These are phyloP conservation scores for Hyphopichia buzzinii DNA, from an alignment of 1,139 yeast species.

Conservation along the genomic window DNA sequence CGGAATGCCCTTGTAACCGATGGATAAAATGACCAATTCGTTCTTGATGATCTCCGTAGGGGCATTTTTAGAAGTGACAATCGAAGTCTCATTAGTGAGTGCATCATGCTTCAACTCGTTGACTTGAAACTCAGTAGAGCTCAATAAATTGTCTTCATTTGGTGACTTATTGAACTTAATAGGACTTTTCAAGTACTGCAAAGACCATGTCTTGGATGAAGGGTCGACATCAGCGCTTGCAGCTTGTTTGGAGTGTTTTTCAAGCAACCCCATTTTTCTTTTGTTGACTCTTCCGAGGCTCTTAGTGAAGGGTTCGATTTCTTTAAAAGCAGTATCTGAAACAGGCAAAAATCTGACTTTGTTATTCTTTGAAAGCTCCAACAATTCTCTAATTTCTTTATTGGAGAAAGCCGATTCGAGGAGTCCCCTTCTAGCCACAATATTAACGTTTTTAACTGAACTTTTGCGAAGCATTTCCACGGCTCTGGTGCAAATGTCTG, in stretches of 20 bases:
- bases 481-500: slow-evolving; percentile 75
- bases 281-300: slow-evolving; percentile 63
- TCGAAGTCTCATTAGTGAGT: slow-evolving; percentile 29
- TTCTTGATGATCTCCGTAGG: slow-evolving; percentile 34
- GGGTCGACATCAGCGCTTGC: slow-evolving; percentile 15
- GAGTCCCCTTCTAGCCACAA: slow-evolving; percentile 85
- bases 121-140: slow-evolving; percentile 47
- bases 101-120: slow-evolving; percentile 41
- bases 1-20: slow-evolving; percentile 78
- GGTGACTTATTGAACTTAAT: slow-evolving; percentile 41
- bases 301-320: slow-evolving; percentile 33
- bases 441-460: slow-evolving; percentile 58
- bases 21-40: slow-evolving; percentile 76
- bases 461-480: slow-evolving; percentile 50
- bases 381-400: slow-evolving; percentile 83
- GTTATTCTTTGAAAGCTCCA: slow-evolving; percentile 54
- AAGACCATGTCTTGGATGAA: slow-evolving; percentile 55
- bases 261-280: slow-evolving; percentile 63
- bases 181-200: slow-evolving; percentile 73
- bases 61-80: slow-evolving; percentile 39
- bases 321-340: slow-evolving; percentile 40
- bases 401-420: slow-evolving; percentile 86
- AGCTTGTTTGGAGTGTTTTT: slow-evolving; percentile 46
- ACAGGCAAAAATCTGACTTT: slow-evolving; percentile 58
- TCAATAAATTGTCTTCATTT: slow-evolving; percentile 32